A percentile compares a stretch with the other conserved stretches of the same genome.
phyloP scores from a whole-genome alignment of 768 basidiomycete genomes.

The Xerocomellus dryophilus region DNA sequence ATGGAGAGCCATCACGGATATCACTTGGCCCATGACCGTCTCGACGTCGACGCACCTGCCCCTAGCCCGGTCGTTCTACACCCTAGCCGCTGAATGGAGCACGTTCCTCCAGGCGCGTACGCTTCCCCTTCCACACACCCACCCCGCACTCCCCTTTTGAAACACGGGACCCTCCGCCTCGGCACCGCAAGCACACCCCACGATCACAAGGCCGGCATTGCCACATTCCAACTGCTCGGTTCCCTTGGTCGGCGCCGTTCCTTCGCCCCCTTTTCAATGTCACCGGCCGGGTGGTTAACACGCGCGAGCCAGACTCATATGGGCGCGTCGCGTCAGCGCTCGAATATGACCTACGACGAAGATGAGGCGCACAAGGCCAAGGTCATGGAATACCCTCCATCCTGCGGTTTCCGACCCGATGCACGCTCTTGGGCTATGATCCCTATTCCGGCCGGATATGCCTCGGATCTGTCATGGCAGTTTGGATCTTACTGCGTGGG shows the following conservation, averaged over 20 bases:
- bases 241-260: background rate
- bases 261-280: slow-evolving; percentile 15
- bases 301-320: background rate
- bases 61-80: slow-evolving; percentile 4
- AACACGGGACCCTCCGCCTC: slow-evolving; percentile 12
- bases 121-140: slow-evolving; percentile 1
- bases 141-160: background rate
- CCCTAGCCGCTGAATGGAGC: background rate
- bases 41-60: slow-evolving; percentile 24
- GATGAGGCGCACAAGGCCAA: background rate
- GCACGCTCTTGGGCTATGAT: slow-evolving; percentile 18
- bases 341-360: slow-evolving; percentile 10
- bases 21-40: background rate
- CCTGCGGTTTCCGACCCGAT: background rate
- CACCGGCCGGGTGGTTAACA: slow-evolving; percentile 11
- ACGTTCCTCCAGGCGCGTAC: slow-evolving; percentile 14
- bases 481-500: slow-evolving; percentile 13
- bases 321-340: background rate
- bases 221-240: slow-evolving; percentile 10
- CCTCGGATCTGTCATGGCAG: background rate
- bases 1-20: background rate
- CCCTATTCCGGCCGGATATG: slow-evolving; percentile 21
- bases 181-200: background rate
- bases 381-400: slow-evolving; percentile 4
- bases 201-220: background rate